phyloP scores from a whole-genome alignment of 371 early-diverging fungal species.

The Zopfochytrium polystomum region DNA sequence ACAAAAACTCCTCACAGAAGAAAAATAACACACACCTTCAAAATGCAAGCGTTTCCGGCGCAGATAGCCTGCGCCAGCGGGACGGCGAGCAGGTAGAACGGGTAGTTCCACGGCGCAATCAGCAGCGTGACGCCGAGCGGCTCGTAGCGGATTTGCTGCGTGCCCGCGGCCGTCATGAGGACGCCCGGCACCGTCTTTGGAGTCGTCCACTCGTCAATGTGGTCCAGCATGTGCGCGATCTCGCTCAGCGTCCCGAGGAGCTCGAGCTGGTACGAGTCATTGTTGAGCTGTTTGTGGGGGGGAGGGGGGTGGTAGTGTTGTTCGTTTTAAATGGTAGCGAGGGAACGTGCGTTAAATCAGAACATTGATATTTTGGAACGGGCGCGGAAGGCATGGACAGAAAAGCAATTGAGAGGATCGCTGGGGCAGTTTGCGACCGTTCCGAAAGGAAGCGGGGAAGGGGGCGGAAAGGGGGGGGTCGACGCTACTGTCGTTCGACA shows the following conservation, averaged over 20 bases:
- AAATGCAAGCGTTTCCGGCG: conserved; percentile 80
- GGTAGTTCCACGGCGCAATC: conserved; percentile 86
- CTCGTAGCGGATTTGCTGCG: conserved; percentile 55
- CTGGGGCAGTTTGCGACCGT: too few species aligned
- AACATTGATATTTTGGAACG: too few species aligned
- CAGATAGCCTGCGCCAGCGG: conserved; percentile 87
- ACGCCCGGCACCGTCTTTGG: conserved; percentile 16
- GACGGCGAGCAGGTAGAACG: conserved; percentile 64
- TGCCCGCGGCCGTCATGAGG: conserved; percentile 18
- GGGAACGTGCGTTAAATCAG: too few species aligned
- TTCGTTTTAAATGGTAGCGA: too few species aligned
- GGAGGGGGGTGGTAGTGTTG: too few species aligned
- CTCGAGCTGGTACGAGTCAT: too few species aligned
- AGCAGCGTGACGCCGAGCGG: conserved; percentile 74
- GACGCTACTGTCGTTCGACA: too few species aligned
- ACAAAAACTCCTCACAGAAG: background rate
- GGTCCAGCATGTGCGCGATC: conserved; percentile 57
- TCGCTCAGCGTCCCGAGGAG: conserved; percentile 58
- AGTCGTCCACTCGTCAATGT: conserved; percentile 41
- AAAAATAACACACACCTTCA: conserved; percentile 52
- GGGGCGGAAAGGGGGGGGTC: too few species aligned
- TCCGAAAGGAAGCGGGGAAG: too few species aligned
- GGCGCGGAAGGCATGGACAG: too few species aligned
- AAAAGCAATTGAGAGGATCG: too few species aligned
- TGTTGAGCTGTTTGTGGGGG: too few species aligned